Percentiles rank a stretch among this genome's conserved stretches.
Conservation (phyloP, 139 green algal species). For the Haematococcus lacustris region DNA sequence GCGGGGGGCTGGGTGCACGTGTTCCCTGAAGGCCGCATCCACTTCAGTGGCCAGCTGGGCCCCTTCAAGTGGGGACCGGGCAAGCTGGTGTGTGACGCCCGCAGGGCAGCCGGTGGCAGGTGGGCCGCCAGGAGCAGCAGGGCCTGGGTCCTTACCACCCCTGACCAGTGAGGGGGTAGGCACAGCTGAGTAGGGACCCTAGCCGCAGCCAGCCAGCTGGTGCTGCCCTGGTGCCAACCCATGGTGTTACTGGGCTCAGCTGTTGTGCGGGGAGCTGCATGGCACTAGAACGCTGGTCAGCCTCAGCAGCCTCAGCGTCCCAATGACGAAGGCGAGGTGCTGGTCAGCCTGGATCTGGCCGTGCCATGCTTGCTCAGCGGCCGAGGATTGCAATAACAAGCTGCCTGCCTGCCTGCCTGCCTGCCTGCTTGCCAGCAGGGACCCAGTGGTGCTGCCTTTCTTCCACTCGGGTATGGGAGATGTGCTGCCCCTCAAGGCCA, state of each 20-base stretch:
- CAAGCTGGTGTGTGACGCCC: conserved; percentile 67
- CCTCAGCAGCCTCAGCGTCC: too few species aligned
- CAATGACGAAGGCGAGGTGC: too few species aligned
- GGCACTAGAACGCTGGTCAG: too few species aligned
- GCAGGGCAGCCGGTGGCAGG: conserved; percentile 19
- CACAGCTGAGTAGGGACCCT: too few species aligned
- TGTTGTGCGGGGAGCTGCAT: too few species aligned
- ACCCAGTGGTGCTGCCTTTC: conserved; percentile 73
- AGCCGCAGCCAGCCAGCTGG: too few species aligned
- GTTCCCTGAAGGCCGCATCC: conserved; percentile 81
- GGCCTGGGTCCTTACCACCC: not conserved
- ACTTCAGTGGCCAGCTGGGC: conserved; percentile 54
- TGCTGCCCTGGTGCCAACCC: too few species aligned
- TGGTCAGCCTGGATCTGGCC: too few species aligned
- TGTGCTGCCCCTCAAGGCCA: conserved; percentile 52
- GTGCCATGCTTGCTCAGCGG: too few species aligned
- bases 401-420: too few species aligned
- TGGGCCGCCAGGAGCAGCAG: conserved; percentile 2
- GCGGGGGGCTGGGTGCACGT: conserved; percentile 80
- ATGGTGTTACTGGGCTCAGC: too few species aligned
- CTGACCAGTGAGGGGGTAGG: not conserved
- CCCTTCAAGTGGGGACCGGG: conserved; percentile 71
- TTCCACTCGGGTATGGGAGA: conserved; percentile 74
- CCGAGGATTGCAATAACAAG: too few species aligned
- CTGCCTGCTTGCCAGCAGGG: conserved; percentile 31